Base-by-base conservation (phyloP, 225 moss, liverwort and hornwort genomes). In the Sphagnum contortum region DNA sequence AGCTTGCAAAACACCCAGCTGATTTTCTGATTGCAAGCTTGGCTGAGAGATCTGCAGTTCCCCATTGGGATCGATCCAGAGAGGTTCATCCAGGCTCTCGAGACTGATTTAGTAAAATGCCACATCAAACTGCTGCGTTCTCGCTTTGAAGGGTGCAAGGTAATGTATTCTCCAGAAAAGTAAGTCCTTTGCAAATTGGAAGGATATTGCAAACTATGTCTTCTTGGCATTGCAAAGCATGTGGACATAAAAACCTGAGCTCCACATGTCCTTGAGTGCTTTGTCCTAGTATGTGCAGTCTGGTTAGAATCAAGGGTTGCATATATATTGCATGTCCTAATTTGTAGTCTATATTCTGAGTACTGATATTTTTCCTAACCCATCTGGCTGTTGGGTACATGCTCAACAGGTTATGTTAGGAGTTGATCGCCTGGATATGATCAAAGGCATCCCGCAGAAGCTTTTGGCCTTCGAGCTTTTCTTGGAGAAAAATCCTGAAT, bases 381-480 rank as follows among this genome's bases (percentile, higher is more conserved):
- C 29, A 29, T 29, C 29, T 29, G 0, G 29, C 29, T 29, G 29
- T 29, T 29, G 29, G 29, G 29, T 29, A 61, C 57, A 14, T 63
- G 48, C 48, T 52, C 11, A 68, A 60, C 72, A 84, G 84, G 94
- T 94, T 13, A 88, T 91, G 85, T 70, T 94, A 52, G 94, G 94
- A 56, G 94, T 94, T 45, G 94, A 94, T 56, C 82, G 94, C 12
- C 81, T 94, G 61, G 94, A 94, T 64, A 94, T 91, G 88, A 91
- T 91, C 50, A 94, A 94, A 61, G 94, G 94, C 64, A 88, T 94
- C 49, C 94, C 94, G 50, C 90, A 94, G 50, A 94, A 94, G 71
- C 75, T 94, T 47, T 67, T 91, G 57, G 94, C 94, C 7, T 94
- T 84, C 53, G 94, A 94, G 75, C 88, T 90, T 82, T 91, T 94